Conservation (phyloP, 2,329 filamentous ascomycete species). For the Penicillium sp. region DNA sequence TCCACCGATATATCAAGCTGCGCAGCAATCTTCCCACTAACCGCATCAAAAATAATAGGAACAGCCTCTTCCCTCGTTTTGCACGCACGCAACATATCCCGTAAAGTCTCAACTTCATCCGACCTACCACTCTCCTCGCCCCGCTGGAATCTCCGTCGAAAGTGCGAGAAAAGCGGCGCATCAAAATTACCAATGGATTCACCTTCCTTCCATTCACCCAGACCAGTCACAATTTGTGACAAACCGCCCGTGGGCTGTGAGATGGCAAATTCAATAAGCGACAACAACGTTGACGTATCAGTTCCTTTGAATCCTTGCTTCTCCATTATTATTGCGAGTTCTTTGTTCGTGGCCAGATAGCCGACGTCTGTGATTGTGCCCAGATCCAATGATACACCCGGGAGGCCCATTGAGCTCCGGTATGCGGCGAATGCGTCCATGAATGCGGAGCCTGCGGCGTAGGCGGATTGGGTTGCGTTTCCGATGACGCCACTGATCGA, state of each 20-base stretch:
- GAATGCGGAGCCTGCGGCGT: slow-evolving; percentile 37
- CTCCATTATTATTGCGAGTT: slow-evolving; percentile 18
- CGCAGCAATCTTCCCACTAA: slow-evolving; percentile 18
- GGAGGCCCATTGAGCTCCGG: slow-evolving; percentile 23
- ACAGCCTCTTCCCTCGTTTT: slow-evolving; percentile 20
- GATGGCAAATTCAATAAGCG: slow-evolving; percentile 20
- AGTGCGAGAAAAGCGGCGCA: slow-evolving; percentile 23
- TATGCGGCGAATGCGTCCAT: slow-evolving; percentile 33
- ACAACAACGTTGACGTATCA: slow-evolving; percentile 16
- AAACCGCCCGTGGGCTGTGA: not conserved
- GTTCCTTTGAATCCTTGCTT: slow-evolving; percentile 25
- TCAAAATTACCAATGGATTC: slow-evolving; percentile 24
- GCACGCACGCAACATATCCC: slow-evolving; percentile 4
- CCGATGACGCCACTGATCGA: slow-evolving; percentile 43
- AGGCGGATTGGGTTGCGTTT: slow-evolving; percentile 44
- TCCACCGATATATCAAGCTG: slow-evolving; percentile 20
- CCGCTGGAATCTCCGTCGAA: slow-evolving; percentile 9
- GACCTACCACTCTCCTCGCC: not conserved
- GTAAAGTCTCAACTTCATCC: slow-evolving; percentile 7
- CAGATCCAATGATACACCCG: slow-evolving; percentile 28
- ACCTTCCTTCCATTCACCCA: slow-evolving; percentile 21
- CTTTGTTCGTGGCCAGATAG: slow-evolving; percentile 20
- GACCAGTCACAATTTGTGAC: slow-evolving; percentile 23
- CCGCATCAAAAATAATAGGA: slow-evolving; percentile 9
- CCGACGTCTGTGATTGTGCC: slow-evolving; percentile 29